Base-by-base conservation (phyloP, 306 rosid species). In the Luffa acutangula region DNA sequence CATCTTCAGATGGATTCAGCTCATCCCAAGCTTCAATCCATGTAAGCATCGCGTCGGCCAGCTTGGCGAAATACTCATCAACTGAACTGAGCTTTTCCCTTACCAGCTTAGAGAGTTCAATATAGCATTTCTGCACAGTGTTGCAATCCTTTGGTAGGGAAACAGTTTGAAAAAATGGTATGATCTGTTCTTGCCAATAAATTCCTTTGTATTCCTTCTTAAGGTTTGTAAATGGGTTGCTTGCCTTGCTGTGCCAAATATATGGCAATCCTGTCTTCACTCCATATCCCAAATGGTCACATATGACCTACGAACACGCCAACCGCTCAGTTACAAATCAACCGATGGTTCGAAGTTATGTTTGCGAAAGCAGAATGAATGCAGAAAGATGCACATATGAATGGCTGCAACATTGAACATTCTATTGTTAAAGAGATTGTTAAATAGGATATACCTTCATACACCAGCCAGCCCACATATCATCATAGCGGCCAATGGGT, bases 381-480 rank as follows among this genome's bases (percentile, higher is more conserved):
- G 12, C 52, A 67, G 52, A 21, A 43, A 42, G 18, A 70, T 8
- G 51, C 53, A n/a, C 3, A 70, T 43, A 70, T 70, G 37, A 21
- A 43, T 31, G 77, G 20, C 31, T 72, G 45, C 15, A 31, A 13
- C 15, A 31, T 25, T 12, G 39, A 31, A 20, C 37, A 42, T n/a
- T 69, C 51, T 69, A 3, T 10, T 41, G 43, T 1, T n/a, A 13
- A 18, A 5, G 75, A 39, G 31, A 54, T 0, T 41, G 39, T 45
- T 71, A 46, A 4, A 49, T 31, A 9, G 39, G 42, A 21, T 31
- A 60, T 82, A 93, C 97, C 94, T 91, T 93, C 57, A 77, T 80
- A 83, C 97, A 93, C 97, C 97, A 93, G n/a, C 96, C 96, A 81
- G 97, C 97, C 97, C 97, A 93, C 96, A 93, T 93, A 66, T 88